Base-by-base conservation (phyloP, 2,329 filamentous ascomycete species). In the Cephalotrichum gorgonifer region DNA sequence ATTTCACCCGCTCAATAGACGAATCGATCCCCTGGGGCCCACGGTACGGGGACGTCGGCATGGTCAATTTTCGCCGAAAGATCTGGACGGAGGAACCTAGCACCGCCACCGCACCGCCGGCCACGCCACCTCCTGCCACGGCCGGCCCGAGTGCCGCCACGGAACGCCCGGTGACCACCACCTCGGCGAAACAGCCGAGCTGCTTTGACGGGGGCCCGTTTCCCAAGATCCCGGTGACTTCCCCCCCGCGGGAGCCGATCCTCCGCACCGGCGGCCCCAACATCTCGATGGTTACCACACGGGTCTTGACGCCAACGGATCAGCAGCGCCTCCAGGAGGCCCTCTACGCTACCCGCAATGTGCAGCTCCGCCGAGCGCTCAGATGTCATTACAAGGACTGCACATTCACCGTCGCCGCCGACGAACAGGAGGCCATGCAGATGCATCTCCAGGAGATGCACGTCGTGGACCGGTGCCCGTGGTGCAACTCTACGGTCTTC, bases 301-400 rank as follows among this genome's bases (percentile, higher is more conserved):
- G 59, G 1, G 61, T 69, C 49, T 54, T 68, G 49, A 71, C 68
- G 1, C 62, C 66, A 1, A 63, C 62, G 1, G 68, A 71, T 52
- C 56, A 64, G 44, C 60, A 59, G 11, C 54, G 57, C 7, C 56
- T 70, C 6, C 64, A 69, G 51, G 52, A 53, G 2, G 17, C 43
- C 6, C 22, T 50, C 9, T 25, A 15, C 27, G n/a, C 39, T 1
- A 14, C 35, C 17, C 48, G 43, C 23, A 26, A 33, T n/a, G 27
- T n/a, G 31, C 5, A 27, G 23, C 23, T 46, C 15, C 15, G 43
- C 15, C 60, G 67, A 20, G 58, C 56, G 8, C 54, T 58, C 44
- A 56, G 57, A 25, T 72, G 69, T 44, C 67, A 65, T 3, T 69
- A 64, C 47, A 33, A 51, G 3, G 60, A 56, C 35, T 71, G 69